These are phyloP conservation scores for Termitomyces sp. DNA, from an alignment of 768 basidiomycete genomes.

Conservation along the genomic window DNA sequence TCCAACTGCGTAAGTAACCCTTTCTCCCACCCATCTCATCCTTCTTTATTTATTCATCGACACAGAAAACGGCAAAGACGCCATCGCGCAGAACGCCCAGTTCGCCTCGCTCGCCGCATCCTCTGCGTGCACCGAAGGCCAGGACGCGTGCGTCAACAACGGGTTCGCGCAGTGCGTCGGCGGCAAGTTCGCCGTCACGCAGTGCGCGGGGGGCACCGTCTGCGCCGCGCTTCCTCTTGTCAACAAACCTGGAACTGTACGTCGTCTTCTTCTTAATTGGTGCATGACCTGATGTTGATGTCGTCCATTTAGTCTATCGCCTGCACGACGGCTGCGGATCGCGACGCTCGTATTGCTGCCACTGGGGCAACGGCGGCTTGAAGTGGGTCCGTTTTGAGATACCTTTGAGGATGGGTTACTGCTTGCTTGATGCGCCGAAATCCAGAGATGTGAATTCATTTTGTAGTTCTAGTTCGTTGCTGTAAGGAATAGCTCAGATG, in stretches of 20 bases:
- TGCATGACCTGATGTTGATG: background rate
- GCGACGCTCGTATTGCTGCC: slow-evolving; percentile 16
- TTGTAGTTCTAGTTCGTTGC: background rate
- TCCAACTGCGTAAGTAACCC: slow-evolving; percentile 7
- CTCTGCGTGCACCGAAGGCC: slow-evolving; percentile 20
- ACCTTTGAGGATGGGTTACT: background rate
- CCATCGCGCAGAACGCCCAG: slow-evolving; percentile 18
- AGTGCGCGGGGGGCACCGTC: slow-evolving; percentile 23
- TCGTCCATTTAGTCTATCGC: slow-evolving; percentile 9
- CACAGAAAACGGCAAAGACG: slow-evolving; percentile 17
- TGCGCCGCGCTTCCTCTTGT: slow-evolving; percentile 26
- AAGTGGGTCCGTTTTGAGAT: background rate
- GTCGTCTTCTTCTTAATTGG: background rate
- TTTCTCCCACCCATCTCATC: background rate
- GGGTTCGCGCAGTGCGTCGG: slow-evolving; percentile 21
- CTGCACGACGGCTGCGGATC: slow-evolving; percentile 14
- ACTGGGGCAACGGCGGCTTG: slow-evolving; percentile 9
- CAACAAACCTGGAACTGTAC: slow-evolving; percentile 22
- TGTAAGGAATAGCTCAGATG: background rate
- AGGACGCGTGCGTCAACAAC: slow-evolving; percentile 16
- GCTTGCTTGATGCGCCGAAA: background rate
- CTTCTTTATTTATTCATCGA: background rate
- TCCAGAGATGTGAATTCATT: background rate
- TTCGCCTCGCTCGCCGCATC: slow-evolving; percentile 19
- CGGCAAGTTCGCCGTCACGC: slow-evolving; percentile 20